Evolutionary conservation across 495 filamentous ascomycete species (phyloP).

Genomic region (Articulospora tetracladia): DNA sequence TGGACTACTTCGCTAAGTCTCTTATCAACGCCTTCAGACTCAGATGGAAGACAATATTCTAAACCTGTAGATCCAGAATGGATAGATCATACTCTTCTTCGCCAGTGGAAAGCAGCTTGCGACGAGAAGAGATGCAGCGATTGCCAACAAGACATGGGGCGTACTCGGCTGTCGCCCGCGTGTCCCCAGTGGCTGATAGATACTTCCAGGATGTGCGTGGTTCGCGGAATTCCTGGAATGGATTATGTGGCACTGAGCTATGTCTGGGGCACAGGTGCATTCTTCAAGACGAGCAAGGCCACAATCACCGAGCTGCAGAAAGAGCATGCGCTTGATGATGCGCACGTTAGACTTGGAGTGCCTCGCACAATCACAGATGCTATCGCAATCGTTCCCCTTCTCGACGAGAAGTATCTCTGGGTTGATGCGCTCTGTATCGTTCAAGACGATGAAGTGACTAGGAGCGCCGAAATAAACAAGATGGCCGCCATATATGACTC

Average conservation of each 20-base stretch:
- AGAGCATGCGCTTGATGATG: not conserved
- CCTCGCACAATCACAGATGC: not conserved
- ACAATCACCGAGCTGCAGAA: not conserved
- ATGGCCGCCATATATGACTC: conserved; percentile 9
- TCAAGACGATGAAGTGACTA: conserved; percentile 1
- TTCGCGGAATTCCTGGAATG: not conserved
- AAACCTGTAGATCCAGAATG: too few relatives aligned
- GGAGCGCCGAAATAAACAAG: not conserved
- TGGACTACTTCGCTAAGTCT: too few relatives aligned
- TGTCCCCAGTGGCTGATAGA: too few relatives aligned
- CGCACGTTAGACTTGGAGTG: not conserved
- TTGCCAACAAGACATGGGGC: too few relatives aligned
- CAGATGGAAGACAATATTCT: too few relatives aligned
- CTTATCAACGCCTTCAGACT: too few relatives aligned
- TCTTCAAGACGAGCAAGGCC: not conserved
- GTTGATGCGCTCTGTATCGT: conserved; percentile 8
- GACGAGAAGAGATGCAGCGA: too few relatives aligned
- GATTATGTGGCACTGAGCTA: not conserved
- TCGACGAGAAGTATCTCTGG: conserved; percentile 4
- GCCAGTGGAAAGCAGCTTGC: too few relatives aligned
- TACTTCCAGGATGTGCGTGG: not conserved
- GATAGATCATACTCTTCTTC: too few relatives aligned
- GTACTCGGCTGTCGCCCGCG: too few relatives aligned
- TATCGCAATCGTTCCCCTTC: not conserved
- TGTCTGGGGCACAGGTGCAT: not conserved